Evolutionary conservation across 2,329 filamentous ascomycete genomes (phyloP), one percentile per base, ranked within the genome.

Genomic region (Colletotrichum horii): DNA sequence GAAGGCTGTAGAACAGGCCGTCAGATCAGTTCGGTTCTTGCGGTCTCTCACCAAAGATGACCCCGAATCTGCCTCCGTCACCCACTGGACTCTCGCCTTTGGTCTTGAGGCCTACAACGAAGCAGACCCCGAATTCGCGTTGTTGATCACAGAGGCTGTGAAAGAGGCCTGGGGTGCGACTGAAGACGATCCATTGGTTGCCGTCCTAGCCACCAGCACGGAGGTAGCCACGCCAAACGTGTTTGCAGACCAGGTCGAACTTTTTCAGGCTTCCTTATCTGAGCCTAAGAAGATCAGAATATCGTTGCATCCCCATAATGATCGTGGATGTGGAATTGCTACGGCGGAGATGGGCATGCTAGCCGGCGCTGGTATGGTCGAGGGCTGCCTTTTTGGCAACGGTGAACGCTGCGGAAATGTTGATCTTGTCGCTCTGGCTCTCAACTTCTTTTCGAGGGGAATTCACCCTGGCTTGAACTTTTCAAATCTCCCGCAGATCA

Each of bases 21-120:
- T 61, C 2, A 64, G 36, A 43, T 70, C 56, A 12, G 68, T 70
- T 38, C 56, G 58, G 2, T 71, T 58, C 22, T 24, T 67, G 7
- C 43, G 56, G 8, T 67, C 70, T 24, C 56, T 71, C 43, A 71
- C 70, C 12, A 71, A 71, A 24, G 70, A 71, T n/a, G 62, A 71
- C n/a, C 43, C 61, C 2, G 62, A 24, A 22, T 61, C 61, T 26
- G 62, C 62, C 7, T 52, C 48, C 7, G n/a, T 61, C 12, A 71
- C 61, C 8, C 58, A 70, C 22, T 71, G 70, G 70, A 67, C 60
- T 8, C 24, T 71, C 32, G 62, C 62, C 2, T 71, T 66, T 22
- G 52, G 70, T 12, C 62, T 67, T 16, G 70, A 71, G 19, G 38
- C 61, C 7, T 71, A 30, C 70, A 56, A 64, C 32, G 69, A 71